Conservation (phyloP, 73 alveolate genomes). For the Paramecium caudatum region DNA sequence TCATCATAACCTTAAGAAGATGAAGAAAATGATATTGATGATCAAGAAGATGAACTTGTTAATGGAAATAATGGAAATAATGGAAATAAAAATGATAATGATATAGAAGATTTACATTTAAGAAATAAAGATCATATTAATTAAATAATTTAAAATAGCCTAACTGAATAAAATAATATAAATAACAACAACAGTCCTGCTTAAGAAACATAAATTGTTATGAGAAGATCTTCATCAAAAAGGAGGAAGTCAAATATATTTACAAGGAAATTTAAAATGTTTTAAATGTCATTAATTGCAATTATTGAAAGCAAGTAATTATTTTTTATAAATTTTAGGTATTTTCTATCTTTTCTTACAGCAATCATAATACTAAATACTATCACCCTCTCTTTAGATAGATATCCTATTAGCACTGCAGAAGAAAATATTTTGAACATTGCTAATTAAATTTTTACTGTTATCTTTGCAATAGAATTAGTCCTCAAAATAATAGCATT, state of each 20-base stretch:
- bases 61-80: too few species aligned
- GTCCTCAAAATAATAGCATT: conserved; percentile 75
- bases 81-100: too few species aligned
- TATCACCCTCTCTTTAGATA: conserved; percentile 71
- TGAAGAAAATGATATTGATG: neutral
- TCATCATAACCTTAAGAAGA: neutral
- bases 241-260: neutral
- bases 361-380: conserved; percentile 68
- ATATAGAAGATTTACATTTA: too few species aligned
- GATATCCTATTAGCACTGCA: conserved; percentile 73
- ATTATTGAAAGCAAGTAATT: conserved; percentile 68
- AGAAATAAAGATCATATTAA: too few species aligned
- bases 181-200: too few species aligned
- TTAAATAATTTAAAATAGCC: too few species aligned
- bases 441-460: conserved; percentile 67
- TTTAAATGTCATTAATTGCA: neutral
- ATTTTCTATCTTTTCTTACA: conserved; percentile 20
- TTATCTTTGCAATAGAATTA: conserved; percentile 72
- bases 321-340: neutral
- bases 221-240: conserved; percentile 18
- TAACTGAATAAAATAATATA: too few species aligned
- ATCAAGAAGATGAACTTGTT: neutral
- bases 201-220: neutral
- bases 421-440: conserved; percentile 58
- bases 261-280: neutral